These are phyloP conservation scores for Physcomitrellopsis africana DNA, from an alignment of 225 moss, liverwort and hornwort species.

Conservation along the genomic window DNA sequence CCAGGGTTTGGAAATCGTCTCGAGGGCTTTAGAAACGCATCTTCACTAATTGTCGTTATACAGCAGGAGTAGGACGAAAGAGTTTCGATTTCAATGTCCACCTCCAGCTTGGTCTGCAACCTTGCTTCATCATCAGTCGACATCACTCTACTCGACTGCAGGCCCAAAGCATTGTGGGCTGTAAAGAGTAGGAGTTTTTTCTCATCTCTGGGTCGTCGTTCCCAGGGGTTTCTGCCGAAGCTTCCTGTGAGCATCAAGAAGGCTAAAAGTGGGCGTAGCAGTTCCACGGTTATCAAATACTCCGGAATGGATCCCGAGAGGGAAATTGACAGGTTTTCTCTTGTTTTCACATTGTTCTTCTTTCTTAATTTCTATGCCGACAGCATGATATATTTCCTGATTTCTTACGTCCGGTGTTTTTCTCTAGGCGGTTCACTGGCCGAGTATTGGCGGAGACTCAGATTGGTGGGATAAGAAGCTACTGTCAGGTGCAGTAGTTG, in stretches of 20 bases:
- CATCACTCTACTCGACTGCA: neutral
- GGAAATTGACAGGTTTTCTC: constrained; percentile 34
- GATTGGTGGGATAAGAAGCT: constrained; percentile 66
- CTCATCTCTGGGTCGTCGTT: neutral
- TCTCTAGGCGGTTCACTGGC: constrained; percentile 40
- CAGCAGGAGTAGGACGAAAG: constrained; percentile 11
- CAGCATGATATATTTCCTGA: neutral
- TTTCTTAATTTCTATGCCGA: neutral
- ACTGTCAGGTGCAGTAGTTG: constrained; percentile 52
- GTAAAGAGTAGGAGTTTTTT: constrained; percentile 2
- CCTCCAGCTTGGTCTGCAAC: constrained; percentile 30
- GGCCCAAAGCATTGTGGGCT: neutral
- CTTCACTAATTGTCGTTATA: neutral
- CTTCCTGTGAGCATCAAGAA: constrained; percentile 8
- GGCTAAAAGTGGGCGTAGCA: constrained; percentile 7
- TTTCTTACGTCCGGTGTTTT: neutral
- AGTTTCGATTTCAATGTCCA: constrained; percentile 38
- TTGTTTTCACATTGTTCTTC: constrained; percentile 5
- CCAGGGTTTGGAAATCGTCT: neutral
- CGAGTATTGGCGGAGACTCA: constrained; percentile 52
- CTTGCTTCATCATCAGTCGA: constrained; percentile 15
- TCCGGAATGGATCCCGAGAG: constrained; percentile 35
- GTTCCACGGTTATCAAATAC: constrained; percentile 2
- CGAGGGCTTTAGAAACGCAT: neutral
- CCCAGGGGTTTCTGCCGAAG: neutral